Conservation (phyloP, 345 rosid genomes). For the Corchorus olitorius region DNA sequence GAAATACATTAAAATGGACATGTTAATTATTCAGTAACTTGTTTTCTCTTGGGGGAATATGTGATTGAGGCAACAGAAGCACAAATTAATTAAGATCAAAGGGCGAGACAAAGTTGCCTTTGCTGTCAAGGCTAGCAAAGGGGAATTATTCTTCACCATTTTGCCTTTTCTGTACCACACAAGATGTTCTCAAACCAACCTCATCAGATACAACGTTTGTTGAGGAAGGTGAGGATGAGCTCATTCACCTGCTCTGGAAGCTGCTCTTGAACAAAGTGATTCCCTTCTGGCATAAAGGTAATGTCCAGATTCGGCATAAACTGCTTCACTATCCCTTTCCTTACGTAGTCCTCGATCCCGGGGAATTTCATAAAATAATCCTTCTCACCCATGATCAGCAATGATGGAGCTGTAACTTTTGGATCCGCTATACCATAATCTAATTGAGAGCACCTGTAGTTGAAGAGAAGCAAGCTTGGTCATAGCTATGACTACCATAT, state of each 20-base stretch:
- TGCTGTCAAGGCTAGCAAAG: not conserved
- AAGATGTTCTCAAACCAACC: not conserved
- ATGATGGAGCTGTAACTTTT: not conserved
- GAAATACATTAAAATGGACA: too few species aligned
- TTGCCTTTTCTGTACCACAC: not conserved
- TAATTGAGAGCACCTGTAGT: slow-evolving; percentile 10
- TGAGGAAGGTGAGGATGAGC: slow-evolving; percentile 44
- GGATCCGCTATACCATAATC: not conserved
- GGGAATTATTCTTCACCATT: not conserved
- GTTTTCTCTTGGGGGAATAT: too few species aligned
- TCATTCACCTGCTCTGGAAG: slow-evolving; percentile 49
- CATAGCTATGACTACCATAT: not conserved
- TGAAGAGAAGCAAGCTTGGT: not conserved
- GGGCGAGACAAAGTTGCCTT: not conserved
- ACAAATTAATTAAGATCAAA: not conserved
- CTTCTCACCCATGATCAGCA: slow-evolving; percentile 22
- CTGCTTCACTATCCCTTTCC: slow-evolving; percentile 14
- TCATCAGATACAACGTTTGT: not conserved
- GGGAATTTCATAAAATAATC: slow-evolving; percentile 5
- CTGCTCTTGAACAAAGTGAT: slow-evolving; percentile 61
- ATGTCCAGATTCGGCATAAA: slow-evolving; percentile 22
- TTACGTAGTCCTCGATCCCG: slow-evolving; percentile 5
- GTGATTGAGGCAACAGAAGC: not conserved
- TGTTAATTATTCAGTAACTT: too few species aligned
- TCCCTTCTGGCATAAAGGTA: slow-evolving; percentile 45